Evolutionary conservation across 2,329 filamentous ascomycete species (phyloP).

Genomic region (Orbilia javanica): DNA sequence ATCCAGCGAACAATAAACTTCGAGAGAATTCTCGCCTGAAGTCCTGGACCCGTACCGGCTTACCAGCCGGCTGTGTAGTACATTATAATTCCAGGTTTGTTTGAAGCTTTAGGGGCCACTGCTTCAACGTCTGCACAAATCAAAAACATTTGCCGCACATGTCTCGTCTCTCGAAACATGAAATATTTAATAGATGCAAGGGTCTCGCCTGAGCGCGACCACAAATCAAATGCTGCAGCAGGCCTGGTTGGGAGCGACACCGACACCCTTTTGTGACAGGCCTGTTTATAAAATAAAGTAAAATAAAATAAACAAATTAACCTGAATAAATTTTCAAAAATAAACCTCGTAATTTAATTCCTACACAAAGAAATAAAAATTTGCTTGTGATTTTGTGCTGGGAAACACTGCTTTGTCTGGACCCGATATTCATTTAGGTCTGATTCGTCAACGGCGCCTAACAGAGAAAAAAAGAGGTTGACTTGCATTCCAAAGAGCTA

Average conservation of each 20-base stretch:
- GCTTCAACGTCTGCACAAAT: conserved; percentile 28
- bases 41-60: not conserved
- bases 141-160: conserved; percentile 54
- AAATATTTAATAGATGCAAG: conserved; percentile 55
- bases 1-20: conserved; percentile 6
- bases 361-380: not conserved
- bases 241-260: conserved; percentile 32
- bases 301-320: not conserved
- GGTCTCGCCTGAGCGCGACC: conserved; percentile 53
- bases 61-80: too few species aligned
- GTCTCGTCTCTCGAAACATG: conserved; percentile 43
- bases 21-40: conserved; percentile 38
- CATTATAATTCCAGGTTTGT: not conserved
- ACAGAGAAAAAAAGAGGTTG: conserved; percentile 11
- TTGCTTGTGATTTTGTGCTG: not conserved
- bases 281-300: conserved; percentile 18
- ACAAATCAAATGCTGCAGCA: conserved; percentile 37
- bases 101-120: conserved; percentile 10
- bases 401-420: not conserved
- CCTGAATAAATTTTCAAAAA: not conserved
- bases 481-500: conserved; percentile 17
- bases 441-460: conserved; percentile 38
- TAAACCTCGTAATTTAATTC: too few species aligned
- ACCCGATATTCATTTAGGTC: not conserved
- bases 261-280: conserved; percentile 3